phyloP scores from a whole-genome alignment of 208 protist species.

The Wallacemonas sp. region DNA sequence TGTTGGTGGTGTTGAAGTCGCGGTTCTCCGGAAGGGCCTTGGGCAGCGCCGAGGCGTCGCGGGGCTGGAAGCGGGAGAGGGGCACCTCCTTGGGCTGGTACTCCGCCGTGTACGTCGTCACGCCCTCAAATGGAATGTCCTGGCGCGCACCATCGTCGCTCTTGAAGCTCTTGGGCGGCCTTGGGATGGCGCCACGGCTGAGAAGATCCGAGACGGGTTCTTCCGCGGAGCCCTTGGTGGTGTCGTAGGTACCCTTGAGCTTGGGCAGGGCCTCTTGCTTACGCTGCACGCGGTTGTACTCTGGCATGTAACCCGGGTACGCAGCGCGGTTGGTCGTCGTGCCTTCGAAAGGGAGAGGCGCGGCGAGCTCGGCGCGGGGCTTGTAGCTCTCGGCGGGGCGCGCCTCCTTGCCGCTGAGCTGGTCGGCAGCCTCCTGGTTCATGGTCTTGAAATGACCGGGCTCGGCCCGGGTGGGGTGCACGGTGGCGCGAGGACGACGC shows the following conservation, averaged over 20 bases:
- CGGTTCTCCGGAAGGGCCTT: constrained; percentile 67
- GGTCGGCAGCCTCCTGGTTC: constrained; percentile 86
- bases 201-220: constrained; percentile 68
- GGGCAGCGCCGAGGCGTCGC: constrained; percentile 15
- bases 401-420: constrained; percentile 65
- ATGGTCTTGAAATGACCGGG: constrained; percentile 89
- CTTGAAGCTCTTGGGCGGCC: constrained; percentile 79
- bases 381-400: constrained; percentile 89
- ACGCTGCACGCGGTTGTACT: constrained; percentile 59
- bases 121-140: constrained; percentile 76
- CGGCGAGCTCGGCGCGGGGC: constrained; percentile 47
- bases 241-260: constrained; percentile 78
- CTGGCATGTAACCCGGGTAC: constrained; percentile 85
- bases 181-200: constrained; percentile 44
- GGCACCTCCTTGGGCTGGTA: constrained; percentile 85
- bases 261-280: constrained; percentile 79
- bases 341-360: constrained; percentile 74
- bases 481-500: constrained; percentile 33
- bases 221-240: constrained; percentile 83
- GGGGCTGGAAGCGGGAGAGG: constrained; percentile 26
- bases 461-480: constrained; percentile 79
- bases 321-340: constrained; percentile 89
- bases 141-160: constrained; percentile 46
- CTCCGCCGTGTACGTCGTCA: constrained; percentile 87
- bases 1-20: constrained; percentile 80